These are phyloP conservation scores for Schizopora paradoxa DNA, from an alignment of 1,284 basidiomycete genomes.

Conservation along the genomic window DNA sequence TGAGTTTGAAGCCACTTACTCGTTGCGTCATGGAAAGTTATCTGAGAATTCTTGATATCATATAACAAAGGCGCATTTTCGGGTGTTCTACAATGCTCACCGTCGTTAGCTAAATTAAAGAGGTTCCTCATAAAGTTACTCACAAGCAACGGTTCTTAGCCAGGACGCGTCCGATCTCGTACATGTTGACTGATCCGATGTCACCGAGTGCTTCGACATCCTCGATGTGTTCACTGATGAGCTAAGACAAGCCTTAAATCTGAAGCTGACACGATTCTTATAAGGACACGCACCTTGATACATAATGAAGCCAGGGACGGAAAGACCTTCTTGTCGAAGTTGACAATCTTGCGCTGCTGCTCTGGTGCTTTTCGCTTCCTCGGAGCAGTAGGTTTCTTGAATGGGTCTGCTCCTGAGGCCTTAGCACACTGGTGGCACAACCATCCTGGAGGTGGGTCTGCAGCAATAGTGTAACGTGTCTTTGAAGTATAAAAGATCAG, in stretches of 20 bases:
- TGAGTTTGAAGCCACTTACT: conserved; percentile 45
- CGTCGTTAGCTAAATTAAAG: conserved; percentile 3
- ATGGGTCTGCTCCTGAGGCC: conserved; percentile 69
- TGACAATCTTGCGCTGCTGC: conserved; percentile 59
- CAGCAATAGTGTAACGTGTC: conserved; percentile 82
- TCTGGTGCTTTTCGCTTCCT: conserved; percentile 55
- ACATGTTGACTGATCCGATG: conserved; percentile 76
- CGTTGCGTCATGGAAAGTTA: conserved; percentile 89
- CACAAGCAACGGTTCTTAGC: conserved; percentile 84
- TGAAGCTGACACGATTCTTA: not conserved
- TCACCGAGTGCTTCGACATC: conserved; percentile 89
- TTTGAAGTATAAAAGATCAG: conserved; percentile 26
- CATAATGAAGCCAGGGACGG: conserved; percentile 72
- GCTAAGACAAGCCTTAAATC: conserved; percentile 35
- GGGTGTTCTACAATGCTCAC: conserved; percentile 43
- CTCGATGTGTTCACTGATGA: conserved; percentile 84
- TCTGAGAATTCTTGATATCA: conserved; percentile 56
- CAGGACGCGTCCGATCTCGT: conserved; percentile 80
- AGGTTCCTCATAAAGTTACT: conserved; percentile 29
- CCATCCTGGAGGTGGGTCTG: conserved; percentile 62
- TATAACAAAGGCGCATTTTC: conserved; percentile 85
- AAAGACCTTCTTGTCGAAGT: conserved; percentile 67
- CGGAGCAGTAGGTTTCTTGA: conserved; percentile 66
- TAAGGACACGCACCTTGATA: conserved; percentile 52
- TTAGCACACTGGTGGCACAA: conserved; percentile 81